Evolutionary conservation across 495 filamentous ascomycete species (phyloP).

Genomic region (Penicillium cataractarum): DNA sequence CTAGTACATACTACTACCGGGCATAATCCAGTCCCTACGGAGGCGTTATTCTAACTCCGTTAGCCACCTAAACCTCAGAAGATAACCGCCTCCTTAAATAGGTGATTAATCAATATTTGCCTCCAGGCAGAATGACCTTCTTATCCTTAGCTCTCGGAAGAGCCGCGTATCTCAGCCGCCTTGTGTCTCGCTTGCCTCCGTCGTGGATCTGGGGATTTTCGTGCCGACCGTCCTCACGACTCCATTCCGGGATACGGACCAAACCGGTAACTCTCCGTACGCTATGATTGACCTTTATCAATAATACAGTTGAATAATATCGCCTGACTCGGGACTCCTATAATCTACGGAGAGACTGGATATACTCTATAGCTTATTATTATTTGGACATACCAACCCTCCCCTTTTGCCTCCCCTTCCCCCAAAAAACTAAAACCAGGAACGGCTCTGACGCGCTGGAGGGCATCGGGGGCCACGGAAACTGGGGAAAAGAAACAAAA

Average conservation of each 20-base stretch:
- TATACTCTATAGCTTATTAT: background rate
- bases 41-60: background rate
- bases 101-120: background rate
- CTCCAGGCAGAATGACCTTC: background rate
- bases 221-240: constrained; percentile 4
- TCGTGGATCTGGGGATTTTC: background rate
- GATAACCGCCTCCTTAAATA: background rate
- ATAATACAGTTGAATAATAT: background rate
- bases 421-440: background rate
- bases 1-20: too few relatives aligned
- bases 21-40: background rate
- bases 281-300: background rate
- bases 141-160: background rate
- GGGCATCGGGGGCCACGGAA: background rate
- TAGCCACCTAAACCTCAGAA: background rate
- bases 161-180: constrained; percentile 5
- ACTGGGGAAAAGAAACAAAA: background rate
- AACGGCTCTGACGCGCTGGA: background rate
- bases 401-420: background rate
- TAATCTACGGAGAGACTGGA: background rate
- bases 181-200: background rate
- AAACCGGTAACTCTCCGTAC: background rate
- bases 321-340: background rate
- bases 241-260: background rate
- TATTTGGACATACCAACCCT: constrained; percentile 1